Conservation (phyloP, 148 eudicot species). For the Dianthus caryophyllus region DNA sequence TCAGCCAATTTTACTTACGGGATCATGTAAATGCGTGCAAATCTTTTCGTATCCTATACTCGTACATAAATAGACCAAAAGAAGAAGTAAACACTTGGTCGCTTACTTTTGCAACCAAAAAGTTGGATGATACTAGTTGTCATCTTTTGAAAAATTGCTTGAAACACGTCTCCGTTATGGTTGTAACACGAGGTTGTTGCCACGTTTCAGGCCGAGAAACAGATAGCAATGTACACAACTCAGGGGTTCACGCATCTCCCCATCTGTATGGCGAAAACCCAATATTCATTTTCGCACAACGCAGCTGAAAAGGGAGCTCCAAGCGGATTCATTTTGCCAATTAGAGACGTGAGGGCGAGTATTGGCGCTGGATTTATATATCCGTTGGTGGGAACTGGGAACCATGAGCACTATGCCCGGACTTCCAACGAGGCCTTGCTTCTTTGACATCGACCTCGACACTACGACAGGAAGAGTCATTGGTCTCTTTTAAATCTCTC, state of each 20-base stretch:
- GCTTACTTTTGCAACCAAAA: background rate
- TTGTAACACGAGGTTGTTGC: background rate
- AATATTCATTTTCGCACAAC: conserved; percentile 82
- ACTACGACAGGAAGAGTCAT: conserved; percentile 76
- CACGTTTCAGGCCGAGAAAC: conserved; percentile 74
- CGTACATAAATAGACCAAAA: background rate
- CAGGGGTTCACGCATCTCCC: conserved; percentile 90
- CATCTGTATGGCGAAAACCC: conserved; percentile 99
- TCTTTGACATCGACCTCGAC: conserved; percentile 90
- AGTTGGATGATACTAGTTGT: background rate
- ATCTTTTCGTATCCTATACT: background rate
- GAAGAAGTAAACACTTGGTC: background rate
- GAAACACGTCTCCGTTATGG: too few species aligned
- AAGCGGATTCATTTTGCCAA: conserved; percentile 73
- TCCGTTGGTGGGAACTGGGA: conserved; percentile 95
- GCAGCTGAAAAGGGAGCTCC: conserved; percentile 92
- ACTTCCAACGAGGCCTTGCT: conserved; percentile 97
- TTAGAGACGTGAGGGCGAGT: conserved; percentile 88
- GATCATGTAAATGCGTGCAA: background rate
- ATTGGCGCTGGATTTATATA: conserved; percentile 97
- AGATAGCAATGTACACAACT: conserved; percentile 77
- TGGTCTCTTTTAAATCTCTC: conserved; percentile 67
- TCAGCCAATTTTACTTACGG: conserved; percentile 19
- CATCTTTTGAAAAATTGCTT: too few species aligned
- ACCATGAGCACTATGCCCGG: conserved; percentile 99